Base-by-base conservation (phyloP, 139 green algal genomes). In the Coccomyxa sp. region DNA sequence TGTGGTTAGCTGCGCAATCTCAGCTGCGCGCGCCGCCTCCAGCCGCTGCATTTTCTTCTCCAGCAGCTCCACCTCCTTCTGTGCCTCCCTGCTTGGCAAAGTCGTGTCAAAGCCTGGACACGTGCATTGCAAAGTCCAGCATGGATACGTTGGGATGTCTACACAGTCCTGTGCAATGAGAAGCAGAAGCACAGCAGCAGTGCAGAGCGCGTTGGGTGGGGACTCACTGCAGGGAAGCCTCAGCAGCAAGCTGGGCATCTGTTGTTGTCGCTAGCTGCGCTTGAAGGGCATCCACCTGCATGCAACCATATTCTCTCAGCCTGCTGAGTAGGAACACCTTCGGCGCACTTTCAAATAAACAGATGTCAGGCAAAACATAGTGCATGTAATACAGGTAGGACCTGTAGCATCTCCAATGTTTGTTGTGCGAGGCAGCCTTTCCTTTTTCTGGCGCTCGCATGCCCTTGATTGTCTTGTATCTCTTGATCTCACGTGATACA, bases 1-100 rank as follows among this genome's bases (percentile, higher is more conserved):
- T 30, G 84, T 79, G 12, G 74, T 51, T 81, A 93, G 86, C 81
- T 90, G 87, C 38, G 76, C 79, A 10, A 85, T 80, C 83, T 87
- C 81, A 28, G 63, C 25, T 58, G 25, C 51, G 57, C 91, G 87
- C 23, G 86, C 84, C 83, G 91, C 91, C 81, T 97, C 92, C 45
- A 95, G 82, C 23, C 94, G 90, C 81, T 90, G 85, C 85, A 97
- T 86, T 91, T 97, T 97, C 79, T 94, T 92, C 86, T 98, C 93
- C 79, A 95, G 86, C 75, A 95, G 81, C 81, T 94, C 91, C 71
- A 91, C 85, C 82, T 94, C 90, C 78, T 90, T 87, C 60, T 86
- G 66, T 23, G 93, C 83, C 59, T 89, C 82, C 76, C 91, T 88
- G 66, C 67, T 76, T 18, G 57, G 57, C 60, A 68, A 51, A 67